These are phyloP conservation scores for Acanthamoeba lenticulata DNA, from an alignment of 208 protist species.

Conservation along the genomic window DNA sequence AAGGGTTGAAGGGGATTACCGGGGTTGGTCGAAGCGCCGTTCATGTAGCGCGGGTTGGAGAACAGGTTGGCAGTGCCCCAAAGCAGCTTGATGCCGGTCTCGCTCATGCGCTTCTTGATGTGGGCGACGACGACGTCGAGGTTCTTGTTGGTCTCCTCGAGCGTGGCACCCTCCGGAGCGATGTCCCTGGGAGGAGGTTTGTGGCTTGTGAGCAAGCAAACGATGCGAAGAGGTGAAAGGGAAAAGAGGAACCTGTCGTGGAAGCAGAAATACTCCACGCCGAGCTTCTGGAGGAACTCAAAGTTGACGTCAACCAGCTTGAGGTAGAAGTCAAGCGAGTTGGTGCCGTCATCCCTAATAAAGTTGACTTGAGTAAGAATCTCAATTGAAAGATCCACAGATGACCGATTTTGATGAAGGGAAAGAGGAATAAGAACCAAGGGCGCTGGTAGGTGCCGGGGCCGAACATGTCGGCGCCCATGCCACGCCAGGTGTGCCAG, in stretches of 20 bases:
- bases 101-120: constrained; percentile 57
- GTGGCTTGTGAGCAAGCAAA: not conserved
- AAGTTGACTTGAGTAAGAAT: not conserved
- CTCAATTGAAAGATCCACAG: not conserved
- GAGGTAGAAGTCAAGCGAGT: constrained; percentile 52
- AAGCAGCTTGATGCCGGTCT: constrained; percentile 73
- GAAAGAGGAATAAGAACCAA: not conserved
- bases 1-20: too few relatives aligned
- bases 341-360: constrained; percentile 67
- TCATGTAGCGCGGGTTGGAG: constrained; percentile 69
- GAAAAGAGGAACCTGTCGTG: constrained; percentile 51
- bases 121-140: constrained; percentile 66
- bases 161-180: constrained; percentile 68
- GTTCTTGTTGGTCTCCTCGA: constrained; percentile 73
- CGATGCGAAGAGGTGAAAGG: too few relatives aligned
- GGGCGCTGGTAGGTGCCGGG: constrained; percentile 21
- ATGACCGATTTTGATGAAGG: too few relatives aligned
- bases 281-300: constrained; percentile 72
- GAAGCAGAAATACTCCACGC: constrained; percentile 77
- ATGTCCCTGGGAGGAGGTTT: constrained; percentile 57
- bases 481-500: constrained; percentile 75
- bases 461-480: constrained; percentile 61
- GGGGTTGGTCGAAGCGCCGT: constrained; percentile 75
- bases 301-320: constrained; percentile 64
- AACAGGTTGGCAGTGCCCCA: constrained; percentile 79